Evolutionary conservation across 768 basidiomycete genomes (phyloP), one percentile per base, ranked within the genome.

Genomic region (Imleria badia): DNA sequence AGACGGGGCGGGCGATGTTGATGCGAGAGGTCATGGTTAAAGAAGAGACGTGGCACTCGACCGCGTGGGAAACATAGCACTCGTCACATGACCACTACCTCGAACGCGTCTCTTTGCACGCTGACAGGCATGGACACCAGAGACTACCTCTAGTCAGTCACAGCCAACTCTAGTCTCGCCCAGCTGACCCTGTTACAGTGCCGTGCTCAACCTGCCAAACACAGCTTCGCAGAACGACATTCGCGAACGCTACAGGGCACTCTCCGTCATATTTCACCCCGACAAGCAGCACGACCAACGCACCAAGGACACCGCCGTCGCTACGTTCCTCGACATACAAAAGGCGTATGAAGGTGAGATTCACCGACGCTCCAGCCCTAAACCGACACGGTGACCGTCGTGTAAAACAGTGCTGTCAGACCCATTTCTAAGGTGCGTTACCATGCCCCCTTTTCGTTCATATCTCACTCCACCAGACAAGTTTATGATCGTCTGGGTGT

Each of bases 261-360:
- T 94, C 26, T 92, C 91, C 5, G 78, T 93, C 29, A 73, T 87
- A 19, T 91, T 89, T 59, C 92, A 96, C 61, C 92, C 92, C 1
- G 92, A 96, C 78, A 87, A 86, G 65, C 89, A 93, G 55, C 78
- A 76, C 20, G 81, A 83, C 63, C 79, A 81, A 48, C 67, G 68
- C 17, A 71, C 77, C 55, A 84, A 81, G 64, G 77, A 73, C 45
- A 77, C 81, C 1, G 90, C 92, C 1, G 80, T 83, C 23, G 76
- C 78, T 31, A 81, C 80, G 46, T 93, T 94, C 58, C 76, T 87
- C 17, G 83, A 86, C 66, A 79, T 94, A 20, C 89, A 92, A 59
- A 86, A 86, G 59, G 91, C 92, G 13, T 93, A 93, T 66, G 84
- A 93, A 80, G 81, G 88, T 86, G 61, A 48, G 76, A 15, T 20